Conservation (phyloP, 441 rosid genomes). For the Bocquillonia castaneifolia region DNA sequence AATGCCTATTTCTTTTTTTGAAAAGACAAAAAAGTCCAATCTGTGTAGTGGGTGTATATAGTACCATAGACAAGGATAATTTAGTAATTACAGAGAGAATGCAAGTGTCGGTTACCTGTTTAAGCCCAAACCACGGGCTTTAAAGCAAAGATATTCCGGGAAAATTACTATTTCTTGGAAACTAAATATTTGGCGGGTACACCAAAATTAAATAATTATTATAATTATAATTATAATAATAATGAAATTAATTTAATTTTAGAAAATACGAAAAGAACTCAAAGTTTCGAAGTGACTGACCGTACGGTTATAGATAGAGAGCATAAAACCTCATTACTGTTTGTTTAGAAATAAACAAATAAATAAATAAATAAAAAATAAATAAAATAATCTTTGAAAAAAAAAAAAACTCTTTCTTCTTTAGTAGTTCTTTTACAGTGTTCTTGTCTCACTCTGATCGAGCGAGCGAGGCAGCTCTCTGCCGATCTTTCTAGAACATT, state of each 20-base stretch:
- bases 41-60: neutral
- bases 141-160: constrained; percentile 16
- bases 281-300: too few relatives aligned
- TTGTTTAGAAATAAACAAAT: neutral
- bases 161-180: constrained; percentile 7
- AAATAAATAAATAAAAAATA: neutral
- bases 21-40: neutral
- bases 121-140: constrained; percentile 1
- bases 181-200: constrained; percentile 32
- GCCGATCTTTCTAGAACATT: constrained; percentile 25
- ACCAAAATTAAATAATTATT: neutral
- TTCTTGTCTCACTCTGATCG: constrained; percentile 22
- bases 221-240: neutral
- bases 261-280: neutral
- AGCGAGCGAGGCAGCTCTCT: constrained; percentile 4
- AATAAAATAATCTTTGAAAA: neutral
- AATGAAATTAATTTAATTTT: too few relatives aligned
- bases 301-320: too few relatives aligned
- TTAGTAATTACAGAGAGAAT: neutral
- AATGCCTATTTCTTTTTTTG: too few relatives aligned
- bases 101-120: constrained; percentile 31
- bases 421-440: constrained; percentile 15
- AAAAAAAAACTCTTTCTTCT: neutral
- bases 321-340: too few relatives aligned
- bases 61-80: constrained; percentile 5